A percentile compares a stretch with the other conserved stretches of the same genome.
Conservation (phyloP, 169 alveolate genomes). For the Eimeria maxima region DNA sequence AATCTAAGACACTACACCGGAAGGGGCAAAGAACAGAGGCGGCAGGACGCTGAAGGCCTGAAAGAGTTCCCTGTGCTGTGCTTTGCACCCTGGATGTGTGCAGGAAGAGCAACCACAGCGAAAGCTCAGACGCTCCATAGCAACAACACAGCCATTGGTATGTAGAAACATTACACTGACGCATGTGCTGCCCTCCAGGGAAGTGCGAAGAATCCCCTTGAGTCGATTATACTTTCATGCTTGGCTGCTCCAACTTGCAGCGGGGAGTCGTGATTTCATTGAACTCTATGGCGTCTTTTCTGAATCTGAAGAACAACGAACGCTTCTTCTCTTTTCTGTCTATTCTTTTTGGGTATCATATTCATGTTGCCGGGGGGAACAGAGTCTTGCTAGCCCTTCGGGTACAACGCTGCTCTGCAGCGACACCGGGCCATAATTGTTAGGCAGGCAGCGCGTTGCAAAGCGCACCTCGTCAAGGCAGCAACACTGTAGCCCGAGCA, state of each 20-base stretch:
- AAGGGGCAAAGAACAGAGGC: neutral
- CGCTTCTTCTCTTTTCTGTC: neutral
- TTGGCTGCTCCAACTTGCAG: slow-evolving; percentile 21
- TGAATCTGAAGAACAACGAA: neutral
- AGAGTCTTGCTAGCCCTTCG: neutral
- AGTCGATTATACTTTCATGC: neutral
- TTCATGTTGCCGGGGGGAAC: neutral
- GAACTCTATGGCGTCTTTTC: neutral
- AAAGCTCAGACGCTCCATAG: slow-evolving; percentile 7
- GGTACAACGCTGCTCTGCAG: neutral
- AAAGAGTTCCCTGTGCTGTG: slow-evolving; percentile 11
- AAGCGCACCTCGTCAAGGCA: neutral
- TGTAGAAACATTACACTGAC: neutral
- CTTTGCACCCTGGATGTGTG: neutral
- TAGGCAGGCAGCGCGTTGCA: neutral
- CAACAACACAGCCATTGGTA: neutral
- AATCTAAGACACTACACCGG: neutral
- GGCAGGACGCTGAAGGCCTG: neutral
- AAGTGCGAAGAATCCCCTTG: neutral
- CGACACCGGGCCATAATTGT: neutral
- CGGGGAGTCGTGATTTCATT: neutral
- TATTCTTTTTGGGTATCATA: slow-evolving; percentile 2
- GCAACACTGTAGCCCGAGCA: neutral
- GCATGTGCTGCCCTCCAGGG: neutral
- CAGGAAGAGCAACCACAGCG: slow-evolving; percentile 40